Evolutionary conservation across 768 basidiomycete genomes (phyloP).

Genomic region (Russula earlei): DNA sequence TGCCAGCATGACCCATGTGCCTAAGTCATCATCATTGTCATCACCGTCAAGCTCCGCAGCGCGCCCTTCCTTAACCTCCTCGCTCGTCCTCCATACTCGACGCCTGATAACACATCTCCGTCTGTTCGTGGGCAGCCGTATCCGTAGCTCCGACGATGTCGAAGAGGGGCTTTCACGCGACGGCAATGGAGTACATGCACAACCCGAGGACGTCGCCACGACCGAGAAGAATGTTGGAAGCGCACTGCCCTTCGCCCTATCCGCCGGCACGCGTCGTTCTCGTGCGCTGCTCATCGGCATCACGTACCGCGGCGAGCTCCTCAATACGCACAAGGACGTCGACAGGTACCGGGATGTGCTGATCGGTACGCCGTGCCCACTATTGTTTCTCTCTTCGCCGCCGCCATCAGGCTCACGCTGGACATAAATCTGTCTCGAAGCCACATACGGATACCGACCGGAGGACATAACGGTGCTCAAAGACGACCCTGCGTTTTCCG

Average conservation of each 20-base stretch:
- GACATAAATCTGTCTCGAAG: not conserved
- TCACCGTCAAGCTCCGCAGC: too few species aligned
- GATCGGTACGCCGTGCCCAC: constrained; percentile 2
- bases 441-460: constrained; percentile 4
- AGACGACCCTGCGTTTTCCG: constrained; percentile 1
- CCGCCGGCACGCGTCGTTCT: not conserved
- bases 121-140: not conserved
- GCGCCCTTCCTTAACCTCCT: not conserved
- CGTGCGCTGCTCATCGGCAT: constrained; percentile 21
- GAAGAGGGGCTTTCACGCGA: not conserved
- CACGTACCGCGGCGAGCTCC: constrained; percentile 14
- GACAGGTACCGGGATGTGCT: constrained; percentile 11
- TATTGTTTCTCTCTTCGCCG: not conserved
- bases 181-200: too few species aligned
- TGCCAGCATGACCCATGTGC: not conserved
- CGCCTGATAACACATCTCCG: not conserved
- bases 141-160: constrained; percentile 2
- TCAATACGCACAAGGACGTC: constrained; percentile 18
- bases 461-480: constrained; percentile 16
- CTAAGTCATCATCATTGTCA: not conserved
- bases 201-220: not conserved
- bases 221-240: not conserved
- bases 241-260: not conserved
- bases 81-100: not conserved
- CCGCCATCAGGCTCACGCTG: too few species aligned